Evolutionary conservation across 805 yeast species (phyloP).

Genomic region (Wickerhamiella domercqiae): DNA sequence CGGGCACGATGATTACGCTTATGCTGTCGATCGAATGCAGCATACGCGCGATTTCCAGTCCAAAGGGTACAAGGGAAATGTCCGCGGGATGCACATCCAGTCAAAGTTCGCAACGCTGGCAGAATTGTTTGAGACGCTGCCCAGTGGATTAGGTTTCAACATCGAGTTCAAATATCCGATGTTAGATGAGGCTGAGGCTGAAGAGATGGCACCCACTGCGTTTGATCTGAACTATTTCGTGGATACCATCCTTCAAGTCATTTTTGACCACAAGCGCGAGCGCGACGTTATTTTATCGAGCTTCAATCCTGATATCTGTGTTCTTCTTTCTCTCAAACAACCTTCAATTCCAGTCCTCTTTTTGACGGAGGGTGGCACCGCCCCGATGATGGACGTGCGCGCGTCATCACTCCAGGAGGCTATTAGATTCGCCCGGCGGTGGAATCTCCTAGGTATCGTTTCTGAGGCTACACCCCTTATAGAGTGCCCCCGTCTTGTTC

Average conservation of each 20-base stretch:
- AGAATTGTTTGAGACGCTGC: slow-evolving; percentile 69
- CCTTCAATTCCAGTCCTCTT: slow-evolving; percentile 85
- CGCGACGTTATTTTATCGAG: slow-evolving; percentile 83
- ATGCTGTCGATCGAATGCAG: slow-evolving; percentile 49
- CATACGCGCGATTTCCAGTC: slow-evolving; percentile 77
- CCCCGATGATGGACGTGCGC: slow-evolving; percentile 74
- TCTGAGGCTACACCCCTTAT: slow-evolving; percentile 76
- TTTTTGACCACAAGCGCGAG: slow-evolving; percentile 62
- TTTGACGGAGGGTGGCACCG: slow-evolving; percentile 78
- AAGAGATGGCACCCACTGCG: slow-evolving; percentile 73
- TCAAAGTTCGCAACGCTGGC: slow-evolving; percentile 80
- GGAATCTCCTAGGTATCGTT: slow-evolving; percentile 87
- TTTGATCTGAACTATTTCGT: slow-evolving; percentile 77
- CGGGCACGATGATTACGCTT: slow-evolving; percentile 20
- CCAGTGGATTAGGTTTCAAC: slow-evolving; percentile 76
- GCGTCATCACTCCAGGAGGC: slow-evolving; percentile 84
- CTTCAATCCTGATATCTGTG: slow-evolving; percentile 87
- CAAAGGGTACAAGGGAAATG: slow-evolving; percentile 83
- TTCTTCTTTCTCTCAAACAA: slow-evolving; percentile 74
- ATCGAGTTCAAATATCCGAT: slow-evolving; percentile 92
- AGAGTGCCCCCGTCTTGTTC: slow-evolving; percentile 77
- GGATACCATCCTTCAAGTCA: slow-evolving; percentile 66
- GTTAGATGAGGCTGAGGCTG: slow-evolving; percentile 81
- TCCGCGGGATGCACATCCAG: slow-evolving; percentile 77
- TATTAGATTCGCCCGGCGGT: slow-evolving; percentile 72